phyloP scores from a whole-genome alignment of 805 yeast species.

The Barnettozyma sucrosica region DNA sequence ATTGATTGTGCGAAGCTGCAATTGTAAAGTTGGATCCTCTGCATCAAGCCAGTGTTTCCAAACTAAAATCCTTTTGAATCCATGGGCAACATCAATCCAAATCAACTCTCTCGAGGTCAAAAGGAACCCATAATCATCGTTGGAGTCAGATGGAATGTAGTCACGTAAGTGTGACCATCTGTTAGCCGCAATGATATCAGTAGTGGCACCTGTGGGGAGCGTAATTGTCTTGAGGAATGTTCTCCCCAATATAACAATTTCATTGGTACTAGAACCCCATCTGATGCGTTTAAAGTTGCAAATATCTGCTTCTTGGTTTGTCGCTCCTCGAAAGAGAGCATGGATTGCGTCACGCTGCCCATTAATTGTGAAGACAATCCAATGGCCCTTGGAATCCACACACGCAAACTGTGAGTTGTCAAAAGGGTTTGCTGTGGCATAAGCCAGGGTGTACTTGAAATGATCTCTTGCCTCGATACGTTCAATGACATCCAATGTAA shows the following conservation, averaged over 20 bases:
- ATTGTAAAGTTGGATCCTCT: slow-evolving; percentile 45
- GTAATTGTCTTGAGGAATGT: slow-evolving; percentile 35
- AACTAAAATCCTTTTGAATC: slow-evolving; percentile 46
- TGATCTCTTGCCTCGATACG: slow-evolving; percentile 15
- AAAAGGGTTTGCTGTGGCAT: slow-evolving; percentile 40
- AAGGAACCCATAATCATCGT: slow-evolving; percentile 38
- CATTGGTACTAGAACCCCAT: slow-evolving; percentile 35
- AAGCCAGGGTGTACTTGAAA: slow-evolving; percentile 36
- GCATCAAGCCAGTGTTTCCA: slow-evolving; percentile 68
- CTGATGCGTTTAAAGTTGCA: slow-evolving; percentile 49
- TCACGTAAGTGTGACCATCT: slow-evolving; percentile 34
- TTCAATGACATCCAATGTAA: neutral
- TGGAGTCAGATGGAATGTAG: slow-evolving; percentile 25
- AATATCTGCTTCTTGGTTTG: slow-evolving; percentile 41
- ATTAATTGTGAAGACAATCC: slow-evolving; percentile 35
- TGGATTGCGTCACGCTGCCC: neutral
- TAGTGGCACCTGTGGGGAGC: slow-evolving; percentile 22
- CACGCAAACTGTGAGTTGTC: slow-evolving; percentile 34
- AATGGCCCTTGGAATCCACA: slow-evolving; percentile 49
- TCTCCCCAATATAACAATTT: slow-evolving; percentile 36
- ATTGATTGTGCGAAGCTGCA: slow-evolving; percentile 29
- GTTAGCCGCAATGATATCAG: neutral
- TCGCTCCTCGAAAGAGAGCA: slow-evolving; percentile 13
- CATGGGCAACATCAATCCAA: slow-evolving; percentile 36
- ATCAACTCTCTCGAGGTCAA: slow-evolving; percentile 65